phyloP scores from a whole-genome alignment of 2,329 filamentous ascomycete species.

The Nigrospora osmanthi region DNA sequence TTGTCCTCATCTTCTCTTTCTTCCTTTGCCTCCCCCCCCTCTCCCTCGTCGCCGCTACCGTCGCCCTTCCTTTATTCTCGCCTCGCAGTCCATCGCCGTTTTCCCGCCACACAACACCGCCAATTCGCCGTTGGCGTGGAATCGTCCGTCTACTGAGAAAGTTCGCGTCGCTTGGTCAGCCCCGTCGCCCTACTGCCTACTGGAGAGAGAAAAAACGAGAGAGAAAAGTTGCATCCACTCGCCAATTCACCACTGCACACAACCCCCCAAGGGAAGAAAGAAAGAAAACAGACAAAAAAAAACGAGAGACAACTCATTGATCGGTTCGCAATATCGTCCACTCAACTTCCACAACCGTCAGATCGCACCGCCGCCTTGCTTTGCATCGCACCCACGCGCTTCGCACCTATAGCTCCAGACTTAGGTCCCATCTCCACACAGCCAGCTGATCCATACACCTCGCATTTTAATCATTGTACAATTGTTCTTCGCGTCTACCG shows the following conservation, averaged over 20 bases:
- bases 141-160: constrained; percentile 16
- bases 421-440: constrained; percentile 7
- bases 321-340: not conserved
- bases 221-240: constrained; percentile 21
- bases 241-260: constrained; percentile 13
- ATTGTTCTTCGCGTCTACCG: constrained; percentile 15
- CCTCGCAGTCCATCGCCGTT: constrained; percentile 8
- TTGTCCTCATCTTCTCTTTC: constrained; percentile 19
- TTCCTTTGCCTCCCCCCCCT: constrained; percentile 17
- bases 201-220: constrained; percentile 8
- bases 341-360: no score
- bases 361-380: no score
- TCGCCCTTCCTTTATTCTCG: constrained; percentile 22
- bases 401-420: constrained; percentile 1
- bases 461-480: constrained; percentile 27
- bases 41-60: constrained; percentile 12
- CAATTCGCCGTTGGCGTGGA: constrained; percentile 22
- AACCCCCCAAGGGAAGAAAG: constrained; percentile 15
- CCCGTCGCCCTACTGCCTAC: constrained; percentile 12
- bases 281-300: constrained; percentile 16
- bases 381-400: not conserved
- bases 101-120: constrained; percentile 22
- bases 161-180: constrained; percentile 15
- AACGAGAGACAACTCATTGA: constrained; percentile 8
- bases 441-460: constrained; percentile 1